Evolutionary conservation across 768 basidiomycete genomes (phyloP).

Genomic region (Rhizopogon vesiculosus): DNA sequence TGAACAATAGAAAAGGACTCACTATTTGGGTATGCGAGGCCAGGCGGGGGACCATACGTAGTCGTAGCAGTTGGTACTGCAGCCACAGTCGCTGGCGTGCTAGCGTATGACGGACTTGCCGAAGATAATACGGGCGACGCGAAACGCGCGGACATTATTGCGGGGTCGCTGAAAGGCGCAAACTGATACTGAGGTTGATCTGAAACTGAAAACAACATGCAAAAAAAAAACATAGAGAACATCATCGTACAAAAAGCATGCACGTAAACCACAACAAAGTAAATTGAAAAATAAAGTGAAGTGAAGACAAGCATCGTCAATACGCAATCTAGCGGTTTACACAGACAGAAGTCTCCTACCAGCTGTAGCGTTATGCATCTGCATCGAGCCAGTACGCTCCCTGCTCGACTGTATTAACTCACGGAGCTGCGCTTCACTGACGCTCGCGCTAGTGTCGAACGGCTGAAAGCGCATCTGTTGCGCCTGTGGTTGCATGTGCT

Average conservation of each 20-base stretch:
- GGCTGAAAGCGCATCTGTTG: slow-evolving; percentile 47
- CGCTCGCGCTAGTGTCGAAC: slow-evolving; percentile 42
- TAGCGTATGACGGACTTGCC: slow-evolving; percentile 8
- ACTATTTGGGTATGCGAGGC: slow-evolving; percentile 53
- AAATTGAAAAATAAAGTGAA: slow-evolving; percentile 20
- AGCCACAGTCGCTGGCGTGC: slow-evolving; percentile 3
- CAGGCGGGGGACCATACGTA: slow-evolving; percentile 58
- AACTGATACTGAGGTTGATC: slow-evolving; percentile 33
- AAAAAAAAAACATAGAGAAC: slow-evolving; percentile 10
- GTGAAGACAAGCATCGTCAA: slow-evolving; percentile 27
- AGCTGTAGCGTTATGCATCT: slow-evolving; percentile 28
- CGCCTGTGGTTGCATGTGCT: slow-evolving; percentile 6
- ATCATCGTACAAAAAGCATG: slow-evolving; percentile 9
- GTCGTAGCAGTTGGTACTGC: slow-evolving; percentile 2
- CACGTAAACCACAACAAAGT: slow-evolving; percentile 6
- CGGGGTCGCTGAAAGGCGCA: slow-evolving; percentile 61
- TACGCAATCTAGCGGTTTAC: slow-evolving; percentile 18
- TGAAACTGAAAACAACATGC: slow-evolving; percentile 20
- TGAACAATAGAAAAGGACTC: slow-evolving; percentile 55
- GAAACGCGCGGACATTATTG: slow-evolving; percentile 76
- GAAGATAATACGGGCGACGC: slow-evolving; percentile 33
- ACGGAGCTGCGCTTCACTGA: slow-evolving; percentile 75
- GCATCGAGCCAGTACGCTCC: slow-evolving; percentile 40
- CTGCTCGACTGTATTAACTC: slow-evolving; percentile 72
- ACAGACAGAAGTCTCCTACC: slow-evolving; percentile 47